phyloP scores from a whole-genome alignment of 2,329 filamentous ascomycete species.

The Dactylella cylindrospora region DNA sequence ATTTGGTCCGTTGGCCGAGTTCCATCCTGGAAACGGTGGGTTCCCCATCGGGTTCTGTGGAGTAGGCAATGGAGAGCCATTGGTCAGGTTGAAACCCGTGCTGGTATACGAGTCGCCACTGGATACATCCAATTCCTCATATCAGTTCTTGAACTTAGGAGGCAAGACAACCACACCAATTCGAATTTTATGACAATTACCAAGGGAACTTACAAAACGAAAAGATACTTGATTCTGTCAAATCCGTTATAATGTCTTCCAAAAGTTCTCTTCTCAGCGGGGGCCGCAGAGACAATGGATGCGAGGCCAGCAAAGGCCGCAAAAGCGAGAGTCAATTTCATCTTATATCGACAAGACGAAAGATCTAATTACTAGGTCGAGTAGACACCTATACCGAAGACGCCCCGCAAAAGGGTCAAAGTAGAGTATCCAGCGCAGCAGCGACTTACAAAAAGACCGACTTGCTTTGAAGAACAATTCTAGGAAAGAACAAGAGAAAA shows the following conservation, averaged over 20 bases:
- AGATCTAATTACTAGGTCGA: neutral
- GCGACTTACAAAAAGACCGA: slow-evolving; percentile 11
- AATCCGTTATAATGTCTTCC: slow-evolving; percentile 45
- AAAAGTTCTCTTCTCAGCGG: slow-evolving; percentile 31
- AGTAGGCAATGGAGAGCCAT: slow-evolving; percentile 50
- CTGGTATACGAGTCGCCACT: slow-evolving; percentile 54
- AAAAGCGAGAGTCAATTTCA: slow-evolving; percentile 32
- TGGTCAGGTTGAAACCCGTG: slow-evolving; percentile 52
- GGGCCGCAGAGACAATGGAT: slow-evolving; percentile 21
- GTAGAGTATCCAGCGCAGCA: too few relatives aligned
- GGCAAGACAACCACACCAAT: too few relatives aligned
- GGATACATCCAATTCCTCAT: neutral
- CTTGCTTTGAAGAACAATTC: slow-evolving; percentile 1
- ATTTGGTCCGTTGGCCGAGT: slow-evolving; percentile 57
- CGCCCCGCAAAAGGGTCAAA: neutral
- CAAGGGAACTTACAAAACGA: slow-evolving; percentile 45
- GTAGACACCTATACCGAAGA: neutral
- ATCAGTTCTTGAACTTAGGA: too few relatives aligned
- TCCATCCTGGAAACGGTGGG: slow-evolving; percentile 53
- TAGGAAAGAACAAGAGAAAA: neutral
- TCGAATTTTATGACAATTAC: too few relatives aligned
- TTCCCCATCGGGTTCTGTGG: slow-evolving; percentile 53
- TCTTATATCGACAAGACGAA: slow-evolving; percentile 7
- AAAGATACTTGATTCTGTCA: slow-evolving; percentile 47
- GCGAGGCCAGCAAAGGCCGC: slow-evolving; percentile 35